Evolutionary conservation across 2,329 filamentous ascomycete genomes (phyloP).

Genomic region (Ophiostoma angusticollis): DNA sequence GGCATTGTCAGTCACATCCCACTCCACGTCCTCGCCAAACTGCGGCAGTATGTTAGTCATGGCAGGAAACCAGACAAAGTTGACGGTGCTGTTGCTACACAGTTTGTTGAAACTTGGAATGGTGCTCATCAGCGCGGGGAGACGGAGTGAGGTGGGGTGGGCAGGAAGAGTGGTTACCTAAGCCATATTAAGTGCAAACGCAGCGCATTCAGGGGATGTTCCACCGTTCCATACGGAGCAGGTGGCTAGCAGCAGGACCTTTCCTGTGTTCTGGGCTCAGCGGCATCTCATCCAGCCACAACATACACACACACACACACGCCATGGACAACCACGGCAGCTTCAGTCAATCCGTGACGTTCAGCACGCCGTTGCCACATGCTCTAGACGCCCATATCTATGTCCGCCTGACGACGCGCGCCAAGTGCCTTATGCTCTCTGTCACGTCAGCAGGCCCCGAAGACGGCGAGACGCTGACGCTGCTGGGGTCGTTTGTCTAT

Average conservation of each 20-base stretch:
- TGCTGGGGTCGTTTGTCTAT: constrained; percentile 85
- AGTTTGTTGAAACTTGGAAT: too few species aligned
- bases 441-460: constrained; percentile 40
- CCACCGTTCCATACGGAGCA: too few species aligned
- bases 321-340: background rate
- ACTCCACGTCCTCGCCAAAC: constrained; percentile 1
- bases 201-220: too few species aligned
- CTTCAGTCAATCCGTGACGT: constrained; percentile 23
- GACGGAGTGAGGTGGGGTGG: too few species aligned
- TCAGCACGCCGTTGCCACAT: constrained; percentile 48
- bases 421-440: constrained; percentile 47
- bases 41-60: background rate
- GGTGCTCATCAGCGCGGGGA: too few species aligned
- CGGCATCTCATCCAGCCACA: background rate
- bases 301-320: background rate
- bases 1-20: constrained; percentile 9
- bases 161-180: too few species aligned
- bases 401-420: constrained; percentile 43
- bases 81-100: too few species aligned
- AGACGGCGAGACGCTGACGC: constrained; percentile 30
- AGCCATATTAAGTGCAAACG: too few species aligned
- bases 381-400: constrained; percentile 49
- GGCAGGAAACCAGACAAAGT: too few species aligned
- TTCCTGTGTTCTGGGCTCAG: too few species aligned
- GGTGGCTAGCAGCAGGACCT: too few species aligned